These are phyloP conservation scores for Cytospora paraplurivora DNA, from an alignment of 2,329 filamentous ascomycete species.

Conservation along the genomic window DNA sequence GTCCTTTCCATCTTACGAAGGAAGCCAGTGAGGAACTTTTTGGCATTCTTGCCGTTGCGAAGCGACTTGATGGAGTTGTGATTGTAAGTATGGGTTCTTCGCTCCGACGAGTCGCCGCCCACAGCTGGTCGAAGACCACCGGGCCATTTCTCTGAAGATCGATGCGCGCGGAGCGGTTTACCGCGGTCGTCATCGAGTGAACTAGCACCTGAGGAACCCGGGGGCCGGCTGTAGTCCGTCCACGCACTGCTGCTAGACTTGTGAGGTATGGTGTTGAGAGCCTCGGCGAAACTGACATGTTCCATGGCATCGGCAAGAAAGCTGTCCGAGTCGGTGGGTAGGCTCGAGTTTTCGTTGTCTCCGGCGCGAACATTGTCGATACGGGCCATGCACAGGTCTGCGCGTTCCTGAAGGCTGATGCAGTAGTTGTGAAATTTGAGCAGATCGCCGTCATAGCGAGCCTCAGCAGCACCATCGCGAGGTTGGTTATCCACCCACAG, in stretches of 20 bases:
- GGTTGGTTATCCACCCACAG: slow-evolving; percentile 67
- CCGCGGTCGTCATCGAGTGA: slow-evolving; percentile 42
- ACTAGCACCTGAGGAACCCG: slow-evolving; percentile 53
- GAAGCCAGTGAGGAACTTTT: slow-evolving; percentile 46
- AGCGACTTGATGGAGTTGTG: slow-evolving; percentile 28
- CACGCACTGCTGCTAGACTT: slow-evolving; percentile 38
- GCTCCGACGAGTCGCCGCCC: slow-evolving; percentile 11
- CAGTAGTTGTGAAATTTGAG: slow-evolving; percentile 57
- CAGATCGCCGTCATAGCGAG: slow-evolving; percentile 54
- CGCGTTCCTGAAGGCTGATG: slow-evolving; percentile 50
- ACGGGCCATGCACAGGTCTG: slow-evolving; percentile 53
- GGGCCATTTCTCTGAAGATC: slow-evolving; percentile 19
- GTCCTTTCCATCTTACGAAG: slow-evolving; percentile 39
- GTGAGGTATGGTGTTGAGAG: slow-evolving; percentile 39
- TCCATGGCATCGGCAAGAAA: slow-evolving; percentile 52
- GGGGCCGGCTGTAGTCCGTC: slow-evolving; percentile 43
- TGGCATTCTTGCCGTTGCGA: slow-evolving; percentile 44
- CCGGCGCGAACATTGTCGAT: slow-evolving; percentile 49
- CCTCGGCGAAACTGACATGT: slow-evolving; percentile 43
- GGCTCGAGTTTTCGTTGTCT: slow-evolving; percentile 39
- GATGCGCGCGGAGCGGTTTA: slow-evolving; percentile 34
- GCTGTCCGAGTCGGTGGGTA: slow-evolving; percentile 34
- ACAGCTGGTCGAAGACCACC: slow-evolving; percentile 15
- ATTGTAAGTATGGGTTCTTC: background rate
- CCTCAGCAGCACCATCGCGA: slow-evolving; percentile 35